phyloP scores from a whole-genome alignment of 257 asterid species.

The Nicotiana knightiana region DNA sequence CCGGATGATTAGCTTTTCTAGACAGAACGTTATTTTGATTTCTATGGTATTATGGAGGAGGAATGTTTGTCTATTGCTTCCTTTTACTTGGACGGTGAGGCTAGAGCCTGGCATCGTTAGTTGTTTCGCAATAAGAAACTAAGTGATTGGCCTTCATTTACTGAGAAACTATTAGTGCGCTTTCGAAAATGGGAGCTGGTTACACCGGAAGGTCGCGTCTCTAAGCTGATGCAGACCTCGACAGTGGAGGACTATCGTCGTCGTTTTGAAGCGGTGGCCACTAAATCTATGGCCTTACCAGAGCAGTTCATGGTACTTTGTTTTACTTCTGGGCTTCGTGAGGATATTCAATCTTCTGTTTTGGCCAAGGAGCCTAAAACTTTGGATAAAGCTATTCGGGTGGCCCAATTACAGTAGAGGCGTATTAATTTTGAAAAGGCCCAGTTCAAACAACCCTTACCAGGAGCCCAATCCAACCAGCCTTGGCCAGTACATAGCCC shows the following conservation, averaged over 20 bases:
- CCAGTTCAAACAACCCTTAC: no score
- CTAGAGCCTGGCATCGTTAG: not conserved
- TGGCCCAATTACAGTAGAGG: no score
- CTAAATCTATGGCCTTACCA: no score
- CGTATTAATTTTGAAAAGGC: not conserved
- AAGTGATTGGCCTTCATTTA: not conserved
- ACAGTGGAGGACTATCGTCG: not conserved
- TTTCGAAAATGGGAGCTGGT: not conserved
- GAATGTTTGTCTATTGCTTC: not conserved
- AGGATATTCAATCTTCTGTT: no score
- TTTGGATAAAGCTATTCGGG: not conserved
- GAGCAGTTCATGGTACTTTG: no score
- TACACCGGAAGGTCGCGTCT: not conserved
- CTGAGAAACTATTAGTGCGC: not conserved
- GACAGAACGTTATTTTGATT: not conserved
- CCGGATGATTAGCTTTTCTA: not conserved
- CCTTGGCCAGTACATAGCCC: not conserved
- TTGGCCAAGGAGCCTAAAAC: not conserved
- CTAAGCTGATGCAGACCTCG: not conserved
- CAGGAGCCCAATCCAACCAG: no score
- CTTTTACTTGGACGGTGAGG: not conserved
- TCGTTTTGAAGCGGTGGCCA: no score
- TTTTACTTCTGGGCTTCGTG: no score
- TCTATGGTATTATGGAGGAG: not conserved
- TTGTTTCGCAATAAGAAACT: not conserved